Evolutionary conservation across 192 early-diverging fungal genomes (phyloP), one percentile per base, ranked within the genome.

Genomic region (Linnemannia schmuckeri): DNA sequence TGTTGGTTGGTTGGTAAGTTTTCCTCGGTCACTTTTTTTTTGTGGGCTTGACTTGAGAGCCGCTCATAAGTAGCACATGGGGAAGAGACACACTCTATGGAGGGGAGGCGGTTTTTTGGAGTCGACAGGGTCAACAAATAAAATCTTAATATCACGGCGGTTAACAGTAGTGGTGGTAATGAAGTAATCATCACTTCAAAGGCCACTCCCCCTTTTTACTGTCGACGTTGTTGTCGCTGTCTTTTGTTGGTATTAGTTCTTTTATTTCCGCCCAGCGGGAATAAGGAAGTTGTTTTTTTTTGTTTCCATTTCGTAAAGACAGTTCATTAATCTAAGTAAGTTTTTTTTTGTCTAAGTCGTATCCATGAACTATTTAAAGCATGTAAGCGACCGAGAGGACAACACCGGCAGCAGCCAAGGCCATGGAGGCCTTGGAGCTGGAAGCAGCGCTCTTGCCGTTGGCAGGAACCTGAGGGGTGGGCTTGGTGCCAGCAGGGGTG

Each of bases 351-450:
- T 40, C 10, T 12, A 42, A 8, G 55, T 37, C 17, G 42, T 17
- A 24, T 38, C 17, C 35, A 17, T 44, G 20, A 18, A 24, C 38
- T 70, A 46, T 20, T 78, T 84, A 84, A 71, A 84, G 77, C 82
- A 84, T 84, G 68, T 84, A 84, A 27, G 74, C 82, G 47, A 71
- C 77, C 4, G 82, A 78, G 68, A 84, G 63, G 10, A 84, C 13
- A 57, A 84, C 73, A 75, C 77, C 76, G 8, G 72, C 82, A 72
- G 72, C 77, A 46, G 82, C 82, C 72, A 84, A 37, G 24, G 76
- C 22, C 82, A 84, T 84, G 9, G 82, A 84, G 68, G 42, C 40
- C 77, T 75, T 84, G 38, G 77, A 52, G 66, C 74, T 42, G 30
- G 72, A 47, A 24, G 80, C 80, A 24, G 70, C 77, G 42, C 33